Percentiles rank a stretch among this genome's conserved stretches.
phyloP scores from a whole-genome alignment of 352 stramenopile genomes.

The Plasmopara halstedii region DNA sequence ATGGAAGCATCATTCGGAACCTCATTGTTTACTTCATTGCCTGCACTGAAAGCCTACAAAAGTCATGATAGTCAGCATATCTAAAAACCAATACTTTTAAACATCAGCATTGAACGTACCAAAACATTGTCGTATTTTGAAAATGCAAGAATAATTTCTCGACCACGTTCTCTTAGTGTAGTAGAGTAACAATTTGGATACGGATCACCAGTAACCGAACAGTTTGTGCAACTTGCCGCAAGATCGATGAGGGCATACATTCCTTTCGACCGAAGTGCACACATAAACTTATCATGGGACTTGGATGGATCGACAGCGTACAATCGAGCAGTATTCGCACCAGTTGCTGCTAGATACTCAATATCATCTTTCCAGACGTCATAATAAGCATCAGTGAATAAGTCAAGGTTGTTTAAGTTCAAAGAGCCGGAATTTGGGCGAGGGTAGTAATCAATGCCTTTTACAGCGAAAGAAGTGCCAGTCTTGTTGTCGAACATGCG shows the following conservation, averaged over 20 bases:
- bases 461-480: slow-evolving; percentile 55
- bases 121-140: slow-evolving; percentile 82
- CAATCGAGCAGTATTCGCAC: slow-evolving; percentile 71
- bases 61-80: too few species aligned
- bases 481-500: slow-evolving; percentile 78
- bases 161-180: slow-evolving; percentile 53
- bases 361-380: slow-evolving; percentile 68
- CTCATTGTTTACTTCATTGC: slow-evolving; percentile 81
- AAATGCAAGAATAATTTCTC: slow-evolving; percentile 76
- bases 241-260: slow-evolving; percentile 76
- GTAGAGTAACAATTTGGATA: slow-evolving; percentile 52
- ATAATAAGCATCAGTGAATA: slow-evolving; percentile 73
- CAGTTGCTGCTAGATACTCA: slow-evolving; percentile 40
- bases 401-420: slow-evolving; percentile 71
- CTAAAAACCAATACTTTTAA: too few species aligned
- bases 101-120: too few species aligned
- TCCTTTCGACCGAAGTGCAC: slow-evolving; percentile 50
- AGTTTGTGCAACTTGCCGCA: slow-evolving; percentile 47
- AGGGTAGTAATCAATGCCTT: slow-evolving; percentile 85
- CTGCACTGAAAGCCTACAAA: slow-evolving; percentile 48
- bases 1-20: slow-evolving; percentile 20
- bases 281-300: slow-evolving; percentile 87
- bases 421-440: slow-evolving; percentile 69
- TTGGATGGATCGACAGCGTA: slow-evolving; percentile 81
- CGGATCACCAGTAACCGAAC: slow-evolving; percentile 42